These are phyloP conservation scores for Bacterosira constricta DNA, from an alignment of 108 stramenopile genomes.

Conservation along the genomic window DNA sequence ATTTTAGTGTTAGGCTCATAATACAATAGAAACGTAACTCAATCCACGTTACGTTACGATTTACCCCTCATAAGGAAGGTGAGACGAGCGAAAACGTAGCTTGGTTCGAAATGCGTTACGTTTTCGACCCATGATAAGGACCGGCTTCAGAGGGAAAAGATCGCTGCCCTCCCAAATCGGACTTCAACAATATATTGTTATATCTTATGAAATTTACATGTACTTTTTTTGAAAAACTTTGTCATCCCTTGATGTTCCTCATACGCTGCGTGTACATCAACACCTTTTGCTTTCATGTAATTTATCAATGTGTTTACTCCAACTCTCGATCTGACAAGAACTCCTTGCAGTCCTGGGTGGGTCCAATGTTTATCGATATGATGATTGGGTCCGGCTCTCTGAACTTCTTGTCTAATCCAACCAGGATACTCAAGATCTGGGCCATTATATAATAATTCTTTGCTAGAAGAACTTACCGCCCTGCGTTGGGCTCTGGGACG, in stretches of 20 bases:
- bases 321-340: constrained; percentile 15
- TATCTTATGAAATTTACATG: not conserved
- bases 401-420: constrained; percentile 20
- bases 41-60: no score
- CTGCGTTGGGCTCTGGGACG: not conserved
- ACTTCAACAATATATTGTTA: not conserved
- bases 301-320: constrained; percentile 16
- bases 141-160: no score
- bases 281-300: not conserved
- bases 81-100: not conserved
- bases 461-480: not conserved
- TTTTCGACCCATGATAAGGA: no score
- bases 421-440: constrained; percentile 20
- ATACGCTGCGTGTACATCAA: not conserved
- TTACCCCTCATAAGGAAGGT: not conserved
- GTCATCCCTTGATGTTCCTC: not conserved
- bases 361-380: constrained; percentile 21
- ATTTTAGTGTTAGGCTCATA: no score
- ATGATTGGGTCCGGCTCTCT: not conserved
- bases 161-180: not conserved
- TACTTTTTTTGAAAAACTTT: not conserved
- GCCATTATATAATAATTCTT: not conserved
- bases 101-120: no score
- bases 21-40: no score
- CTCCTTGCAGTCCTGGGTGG: constrained; percentile 6